A percentile compares a stretch with the other conserved stretches of the same genome.
Conservation (phyloP, 2,329 filamentous ascomycete species). For the Fusarium sacchari region DNA sequence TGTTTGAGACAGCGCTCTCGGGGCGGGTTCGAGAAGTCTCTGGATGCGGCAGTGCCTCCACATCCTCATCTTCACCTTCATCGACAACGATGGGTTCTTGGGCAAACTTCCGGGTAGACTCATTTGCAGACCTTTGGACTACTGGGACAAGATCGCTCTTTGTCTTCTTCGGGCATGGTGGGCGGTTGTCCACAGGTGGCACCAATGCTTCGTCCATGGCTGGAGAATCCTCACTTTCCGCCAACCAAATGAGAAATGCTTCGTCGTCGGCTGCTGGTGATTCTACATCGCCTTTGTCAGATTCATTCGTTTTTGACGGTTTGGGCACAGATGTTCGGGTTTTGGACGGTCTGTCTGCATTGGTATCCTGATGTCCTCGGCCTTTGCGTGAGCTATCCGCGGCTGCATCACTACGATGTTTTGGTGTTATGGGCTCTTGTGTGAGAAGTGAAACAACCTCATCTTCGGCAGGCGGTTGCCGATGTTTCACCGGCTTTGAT, state of each 20-base stretch:
- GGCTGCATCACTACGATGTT: background rate
- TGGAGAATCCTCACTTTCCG: background rate
- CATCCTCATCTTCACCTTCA: background rate
- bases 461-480: background rate
- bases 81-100: background rate
- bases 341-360: background rate
- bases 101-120: background rate
- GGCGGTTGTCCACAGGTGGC: background rate
- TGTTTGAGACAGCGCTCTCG: background rate
- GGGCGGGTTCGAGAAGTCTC: background rate
- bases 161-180: background rate
- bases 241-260: slow-evolving; percentile 28
- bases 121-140: background rate
- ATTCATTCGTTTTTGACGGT: background rate
- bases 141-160: background rate
- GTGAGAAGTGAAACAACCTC: background rate
- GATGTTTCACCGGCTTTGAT: background rate
- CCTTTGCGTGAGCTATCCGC: background rate
- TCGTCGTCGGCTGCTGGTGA: background rate
- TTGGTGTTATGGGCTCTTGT: background rate
- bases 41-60: background rate
- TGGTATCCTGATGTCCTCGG: background rate
- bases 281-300: background rate
- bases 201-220: background rate
- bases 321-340: background rate